phyloP scores from a whole-genome alignment of 2,329 filamentous ascomycete species.

The Hirsutella minnesotensis region DNA sequence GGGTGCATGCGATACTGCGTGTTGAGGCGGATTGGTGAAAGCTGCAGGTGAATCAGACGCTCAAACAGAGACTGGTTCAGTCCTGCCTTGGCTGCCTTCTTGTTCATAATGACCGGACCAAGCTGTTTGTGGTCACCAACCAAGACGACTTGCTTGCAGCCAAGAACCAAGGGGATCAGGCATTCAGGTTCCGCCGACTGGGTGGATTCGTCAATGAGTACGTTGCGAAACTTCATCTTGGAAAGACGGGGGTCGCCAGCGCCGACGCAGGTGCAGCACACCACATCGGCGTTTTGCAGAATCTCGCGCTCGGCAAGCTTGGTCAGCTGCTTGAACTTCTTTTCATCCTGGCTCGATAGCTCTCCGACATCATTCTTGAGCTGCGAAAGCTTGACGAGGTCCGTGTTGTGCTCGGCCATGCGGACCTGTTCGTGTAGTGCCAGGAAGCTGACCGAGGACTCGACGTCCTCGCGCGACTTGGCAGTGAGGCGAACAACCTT shows the following conservation, averaged over 20 bases:
- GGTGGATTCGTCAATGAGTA: constrained; percentile 95
- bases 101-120: constrained; percentile 99
- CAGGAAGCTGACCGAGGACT: constrained; percentile 93
- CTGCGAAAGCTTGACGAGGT: constrained; percentile 83
- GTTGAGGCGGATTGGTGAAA: constrained; percentile 83
- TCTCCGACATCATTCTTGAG: constrained; percentile 88
- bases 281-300: constrained; percentile 87
- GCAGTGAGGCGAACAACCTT: constrained; percentile 98
- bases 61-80: constrained; percentile 98
- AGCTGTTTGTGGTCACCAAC: constrained; percentile 98
- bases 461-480: constrained; percentile 96
- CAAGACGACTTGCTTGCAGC: constrained; percentile 97
- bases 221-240: constrained; percentile 97
- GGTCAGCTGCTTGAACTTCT: constrained; percentile 94
- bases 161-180: constrained; percentile 94
- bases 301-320: constrained; percentile 92
- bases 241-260: constrained; percentile 89
- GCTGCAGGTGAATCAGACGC: constrained; percentile 82
- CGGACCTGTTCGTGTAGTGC: constrained; percentile 94
- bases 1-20: constrained; percentile 99
- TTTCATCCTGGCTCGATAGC: constrained; percentile 89
- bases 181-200: constrained; percentile 97
- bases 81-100: constrained; percentile 96
- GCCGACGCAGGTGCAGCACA: constrained; percentile 97
- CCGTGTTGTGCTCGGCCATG: constrained; percentile 92